Evolutionary conservation across 192 early-diverging fungal genomes (phyloP), one percentile per base, ranked within the genome.

Genomic region (Oehlia diaphana): DNA sequence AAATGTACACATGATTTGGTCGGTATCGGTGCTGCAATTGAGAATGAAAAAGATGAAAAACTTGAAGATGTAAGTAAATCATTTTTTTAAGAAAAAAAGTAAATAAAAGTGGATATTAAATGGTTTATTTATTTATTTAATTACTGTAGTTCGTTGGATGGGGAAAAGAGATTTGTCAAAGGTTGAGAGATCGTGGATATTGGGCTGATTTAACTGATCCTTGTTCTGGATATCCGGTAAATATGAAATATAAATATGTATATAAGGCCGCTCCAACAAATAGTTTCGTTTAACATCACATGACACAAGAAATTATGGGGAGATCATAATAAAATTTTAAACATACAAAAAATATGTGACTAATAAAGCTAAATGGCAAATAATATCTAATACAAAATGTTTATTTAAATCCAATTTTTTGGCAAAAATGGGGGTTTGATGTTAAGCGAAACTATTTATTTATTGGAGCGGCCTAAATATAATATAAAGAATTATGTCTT

Each of bases 151-250:
- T 95, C 82, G 87, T 93, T 71, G 81, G 86, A 23, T 95, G 93
- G 92, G 92, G 90, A 26, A 87, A 86, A 61, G 81, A 83, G 21
- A 78, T 95, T 4, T 87, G 92, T 39, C 63, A 85, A 8, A 81
- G 86, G 7, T 82, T 95, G 35, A 82, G 85, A 53, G 74, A 83
- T 23, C 72, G 82, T 39, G 93, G 92, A 8, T 88, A 91, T 87
- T 98, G 95, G 95, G 93, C 94, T 0, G 96, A 98, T 83, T 82
- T 96, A 61, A 96, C 94, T 49, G 96, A 98, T 81, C 96, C 96
- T 23, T 93, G 94, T 63, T 95, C 94, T 21, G 96, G 96, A 7
- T 94, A 88, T 79, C 92, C 94, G 4, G 92, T 92, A 89, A 84
- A 84, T 77, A 68, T 26, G 53, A 26, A 65, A 64, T 72, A 47